Percentiles rank a stretch among this genome's conserved stretches.
These are phyloP conservation scores for Colletotrichum lupini DNA, from an alignment of 2,329 filamentous ascomycete species.

Conservation along the genomic window DNA sequence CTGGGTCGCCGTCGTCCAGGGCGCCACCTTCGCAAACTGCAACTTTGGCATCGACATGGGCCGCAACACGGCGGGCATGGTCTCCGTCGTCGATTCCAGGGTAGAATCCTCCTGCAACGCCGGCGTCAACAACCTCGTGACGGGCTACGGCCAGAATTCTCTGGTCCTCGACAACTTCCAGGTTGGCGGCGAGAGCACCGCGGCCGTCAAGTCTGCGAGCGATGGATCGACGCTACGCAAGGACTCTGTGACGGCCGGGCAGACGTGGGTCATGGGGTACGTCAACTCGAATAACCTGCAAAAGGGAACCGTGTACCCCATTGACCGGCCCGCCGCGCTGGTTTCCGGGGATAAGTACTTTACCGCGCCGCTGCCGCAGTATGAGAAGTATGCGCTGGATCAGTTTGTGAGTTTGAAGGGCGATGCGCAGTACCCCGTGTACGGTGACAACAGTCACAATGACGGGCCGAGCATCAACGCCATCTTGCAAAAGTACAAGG, in stretches of 20 bases:
- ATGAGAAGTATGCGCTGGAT: conserved; percentile 50
- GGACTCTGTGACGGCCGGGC: conserved; percentile 35
- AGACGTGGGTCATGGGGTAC: conserved; percentile 43
- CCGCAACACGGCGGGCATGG: conserved; percentile 39
- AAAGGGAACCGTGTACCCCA: conserved; percentile 43
- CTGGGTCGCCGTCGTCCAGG: conserved; percentile 44
- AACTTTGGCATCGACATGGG: conserved; percentile 44
- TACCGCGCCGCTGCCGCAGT: conserved; percentile 49
- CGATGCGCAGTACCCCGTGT: conserved; percentile 50
- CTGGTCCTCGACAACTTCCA: conserved; percentile 44
- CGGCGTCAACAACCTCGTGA: conserved; percentile 41
- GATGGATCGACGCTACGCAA: conserved; percentile 34
- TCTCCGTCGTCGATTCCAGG: conserved; percentile 45
- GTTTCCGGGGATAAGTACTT: conserved; percentile 46
- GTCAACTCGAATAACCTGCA: conserved; percentile 42
- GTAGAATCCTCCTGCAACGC: conserved; percentile 38
- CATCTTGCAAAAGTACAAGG: conserved; percentile 43
- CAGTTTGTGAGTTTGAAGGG: conserved; percentile 59
- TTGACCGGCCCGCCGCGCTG: conserved; percentile 44
- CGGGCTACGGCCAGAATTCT: conserved; percentile 40
- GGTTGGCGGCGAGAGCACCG: conserved; percentile 36
- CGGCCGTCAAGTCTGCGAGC: conserved; percentile 38
- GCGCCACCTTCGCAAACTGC: conserved; percentile 42
- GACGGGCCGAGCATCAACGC: conserved; percentile 46
- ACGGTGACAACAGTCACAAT: conserved; percentile 52